A percentile compares a stretch with the other conserved stretches of the same genome.
Conservation (phyloP, 257 asterid species). For the Agastache rugosa region DNA sequence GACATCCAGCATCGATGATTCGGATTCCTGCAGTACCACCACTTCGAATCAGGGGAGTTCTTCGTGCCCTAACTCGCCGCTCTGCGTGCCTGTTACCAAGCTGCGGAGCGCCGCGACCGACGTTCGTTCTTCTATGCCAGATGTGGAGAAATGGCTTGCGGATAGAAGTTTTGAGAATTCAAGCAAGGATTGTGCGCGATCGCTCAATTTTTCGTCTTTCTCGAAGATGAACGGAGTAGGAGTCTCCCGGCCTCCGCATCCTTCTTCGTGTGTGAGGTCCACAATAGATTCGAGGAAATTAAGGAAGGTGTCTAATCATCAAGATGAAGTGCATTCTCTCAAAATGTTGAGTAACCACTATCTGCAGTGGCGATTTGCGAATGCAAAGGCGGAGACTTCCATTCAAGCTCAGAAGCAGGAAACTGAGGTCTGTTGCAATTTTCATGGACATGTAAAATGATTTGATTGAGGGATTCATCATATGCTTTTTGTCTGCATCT, state of each 20-base stretch:
- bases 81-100: slow-evolving; percentile 41
- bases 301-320: slow-evolving; percentile 49
- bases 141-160: slow-evolving; percentile 59
- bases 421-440: slow-evolving; percentile 55
- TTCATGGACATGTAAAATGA: no score
- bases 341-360: slow-evolving; percentile 64
- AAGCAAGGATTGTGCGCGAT: slow-evolving; percentile 52
- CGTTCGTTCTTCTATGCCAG: slow-evolving; percentile 59
- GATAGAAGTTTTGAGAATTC: slow-evolving; percentile 45
- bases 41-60: slow-evolving; percentile 45
- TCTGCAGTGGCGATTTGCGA: slow-evolving; percentile 71
- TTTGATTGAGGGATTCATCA: no score
- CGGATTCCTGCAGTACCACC: slow-evolving; percentile 41
- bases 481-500: no score
- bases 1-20: slow-evolving; percentile 43
- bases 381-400: slow-evolving; percentile 73
- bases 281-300: slow-evolving; percentile 62
- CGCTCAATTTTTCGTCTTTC: slow-evolving; percentile 59
- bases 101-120: slow-evolving; percentile 42
- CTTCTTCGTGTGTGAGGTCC: slow-evolving; percentile 50
- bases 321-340: slow-evolving; percentile 70
- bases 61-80: slow-evolving; percentile 69
- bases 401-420: slow-evolving; percentile 54
- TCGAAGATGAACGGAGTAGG: slow-evolving; percentile 55
- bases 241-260: slow-evolving; percentile 71